Evolutionary conservation across 1,284 basidiomycete genomes (phyloP).

Genomic region (Cutaneotrichosporon dermatis): DNA sequence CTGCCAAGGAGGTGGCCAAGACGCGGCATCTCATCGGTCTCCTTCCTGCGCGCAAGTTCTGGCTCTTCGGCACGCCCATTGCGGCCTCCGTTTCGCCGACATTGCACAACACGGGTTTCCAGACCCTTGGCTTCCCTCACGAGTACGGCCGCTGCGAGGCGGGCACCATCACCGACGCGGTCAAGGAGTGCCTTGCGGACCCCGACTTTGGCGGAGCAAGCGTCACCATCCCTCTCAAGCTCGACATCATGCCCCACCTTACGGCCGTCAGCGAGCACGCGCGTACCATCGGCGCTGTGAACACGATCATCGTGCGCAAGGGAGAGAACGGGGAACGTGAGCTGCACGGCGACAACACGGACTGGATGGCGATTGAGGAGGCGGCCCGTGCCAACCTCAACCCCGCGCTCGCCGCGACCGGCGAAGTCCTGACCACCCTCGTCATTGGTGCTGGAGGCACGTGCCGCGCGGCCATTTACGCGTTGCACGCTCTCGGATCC

Average conservation of each 20-base stretch:
- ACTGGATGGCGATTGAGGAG: constrained; percentile 78
- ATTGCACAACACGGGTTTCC: constrained; percentile 86
- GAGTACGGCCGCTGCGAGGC: constrained; percentile 76
- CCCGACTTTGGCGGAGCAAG: constrained; percentile 88
- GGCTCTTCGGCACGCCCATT: constrained; percentile 86
- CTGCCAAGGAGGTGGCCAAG: constrained; percentile 77
- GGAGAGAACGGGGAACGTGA: constrained; percentile 53
- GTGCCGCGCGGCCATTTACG: constrained; percentile 85
- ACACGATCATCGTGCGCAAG: constrained; percentile 69
- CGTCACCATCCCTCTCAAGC: constrained; percentile 91
- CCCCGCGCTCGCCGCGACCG: constrained; percentile 25
- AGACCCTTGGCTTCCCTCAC: constrained; percentile 75
- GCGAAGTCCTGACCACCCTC: constrained; percentile 56
- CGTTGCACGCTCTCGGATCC: constrained; percentile 66
- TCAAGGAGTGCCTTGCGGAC: constrained; percentile 61
- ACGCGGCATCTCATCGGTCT: constrained; percentile 77
- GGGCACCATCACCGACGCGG: constrained; percentile 59
- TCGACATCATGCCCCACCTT: constrained; percentile 75
- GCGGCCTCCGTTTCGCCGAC: constrained; percentile 84
- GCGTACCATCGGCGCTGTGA: constrained; percentile 80
- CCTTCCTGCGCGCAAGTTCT: constrained; percentile 67
- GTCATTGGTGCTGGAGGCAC: constrained; percentile 92
- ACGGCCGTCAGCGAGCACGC: constrained; percentile 74
- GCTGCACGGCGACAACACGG: constrained; percentile 85
- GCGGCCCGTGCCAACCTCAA: constrained; percentile 50